Evolutionary conservation across 495 filamentous ascomycete species (phyloP), one percentile per base, ranked within the genome.

Genomic region (Talaromyces thailandensis): DNA sequence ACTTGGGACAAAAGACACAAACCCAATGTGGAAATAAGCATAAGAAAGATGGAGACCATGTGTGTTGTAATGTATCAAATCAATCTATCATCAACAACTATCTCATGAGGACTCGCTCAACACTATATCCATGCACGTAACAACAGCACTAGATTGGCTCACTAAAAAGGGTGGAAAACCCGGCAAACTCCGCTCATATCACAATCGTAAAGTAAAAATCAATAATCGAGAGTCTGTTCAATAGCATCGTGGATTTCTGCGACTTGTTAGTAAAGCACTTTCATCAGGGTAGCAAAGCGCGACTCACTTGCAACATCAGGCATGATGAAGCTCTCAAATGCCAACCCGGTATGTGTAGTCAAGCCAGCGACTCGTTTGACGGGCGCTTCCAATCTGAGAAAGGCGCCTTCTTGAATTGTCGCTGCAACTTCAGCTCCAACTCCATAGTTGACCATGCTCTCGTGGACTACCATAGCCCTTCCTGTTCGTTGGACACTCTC

Each of bases 371-470:
- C 86, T 48, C 94, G 84, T 63, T 88, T 86, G 18, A 98, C 91
- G 0, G 94, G 94, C n/a, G 94, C 93, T 67, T 98, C 92, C 4
- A 98, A 76, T 24, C 85, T 83, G 68, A 96, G 70, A 69, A 98
- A 98, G 1, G 92, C 91, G 53, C 85, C 84, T 56, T 93, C 91
- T 69, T 98, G 93, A 60, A 98, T 89, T 8, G 91, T 93, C 1
- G 92, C 91, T 0, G 95, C 91, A 4, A 98, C 86, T 70, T 98
- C 92, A 18, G 96, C 93, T 9, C 95, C 94, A 24, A 98, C 83
- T 12, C 94, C 95, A 14, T 91, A 93, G 72, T 96, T 98, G 59
- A 95, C 79, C 90, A 96, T 96, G 61, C 91, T 88, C 74, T 98
- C 94, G 71, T 98, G 94, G 8, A 98, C 94, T 1, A 98, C 88